These are phyloP conservation scores for Quercus wislizeni DNA, from an alignment of 306 rosid species.

Conservation along the genomic window DNA sequence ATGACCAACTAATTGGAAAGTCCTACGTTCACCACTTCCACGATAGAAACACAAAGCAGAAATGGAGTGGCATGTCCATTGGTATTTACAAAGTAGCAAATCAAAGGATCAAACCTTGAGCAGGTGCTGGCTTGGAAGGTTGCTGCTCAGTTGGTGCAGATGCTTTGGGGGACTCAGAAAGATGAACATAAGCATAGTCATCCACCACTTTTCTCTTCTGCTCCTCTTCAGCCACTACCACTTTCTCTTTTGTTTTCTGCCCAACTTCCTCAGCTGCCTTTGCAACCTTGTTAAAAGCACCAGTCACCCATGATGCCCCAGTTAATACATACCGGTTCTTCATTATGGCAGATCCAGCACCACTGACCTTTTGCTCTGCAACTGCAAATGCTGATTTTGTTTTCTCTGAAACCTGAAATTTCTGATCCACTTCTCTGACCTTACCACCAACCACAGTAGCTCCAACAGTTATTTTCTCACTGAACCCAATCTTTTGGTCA, in stretches of 20 bases:
- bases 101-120: slow-evolving; percentile 85
- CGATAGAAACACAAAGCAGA: slow-evolving; percentile 26
- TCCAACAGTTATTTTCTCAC: slow-evolving; percentile 80
- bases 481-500: slow-evolving; percentile 84
- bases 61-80: slow-evolving; percentile 27
- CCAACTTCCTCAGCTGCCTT: slow-evolving; percentile 95
- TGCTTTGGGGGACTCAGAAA: slow-evolving; percentile 67
- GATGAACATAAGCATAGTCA: slow-evolving; percentile 50
- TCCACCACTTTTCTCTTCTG: slow-evolving; percentile 54
- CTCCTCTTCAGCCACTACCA: slow-evolving; percentile 59
- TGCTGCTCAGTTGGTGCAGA: slow-evolving; percentile 50
- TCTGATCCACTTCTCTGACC: slow-evolving; percentile 92
- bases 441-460: slow-evolving; percentile 71
- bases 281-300: slow-evolving; percentile 75
- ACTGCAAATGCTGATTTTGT: slow-evolving; percentile 90
- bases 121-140: slow-evolving; percentile 68
- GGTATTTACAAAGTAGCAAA: slow-evolving; percentile 44
- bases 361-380: slow-evolving; percentile 82
- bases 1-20: slow-evolving; percentile 22
- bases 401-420: slow-evolving; percentile 93
- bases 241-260: slow-evolving; percentile 81
- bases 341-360: slow-evolving; percentile 96
- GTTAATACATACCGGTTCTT: slow-evolving; percentile 77
- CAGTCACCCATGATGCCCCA: slow-evolving; percentile 83
- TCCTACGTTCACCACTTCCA: slow-evolving; percentile 38